Percentiles rank a stretch among this genome's conserved stretches.
Evolutionary conservation across 164 flowering plant species (phyloP).

Genomic region (Vitis labrusca): DNA sequence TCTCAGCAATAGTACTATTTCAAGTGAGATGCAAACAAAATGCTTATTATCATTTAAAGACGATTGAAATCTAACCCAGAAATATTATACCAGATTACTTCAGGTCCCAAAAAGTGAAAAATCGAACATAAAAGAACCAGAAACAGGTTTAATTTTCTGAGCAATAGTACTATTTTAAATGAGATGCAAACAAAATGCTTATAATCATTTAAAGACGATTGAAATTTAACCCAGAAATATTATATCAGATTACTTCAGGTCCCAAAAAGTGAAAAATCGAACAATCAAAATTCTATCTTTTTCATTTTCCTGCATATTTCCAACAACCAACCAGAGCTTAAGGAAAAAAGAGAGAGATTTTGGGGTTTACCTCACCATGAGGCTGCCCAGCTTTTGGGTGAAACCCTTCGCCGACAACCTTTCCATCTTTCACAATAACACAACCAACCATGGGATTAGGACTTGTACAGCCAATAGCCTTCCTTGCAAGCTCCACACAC

Average conservation of each 20-base stretch:
- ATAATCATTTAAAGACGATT: too few species aligned
- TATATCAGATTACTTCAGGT: not conserved
- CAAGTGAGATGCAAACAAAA: too few species aligned
- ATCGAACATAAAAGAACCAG: not conserved
- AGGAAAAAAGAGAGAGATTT: not conserved
- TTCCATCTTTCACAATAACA: conserved; percentile 87
- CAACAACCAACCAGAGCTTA: not conserved
- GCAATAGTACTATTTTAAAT: too few species aligned
- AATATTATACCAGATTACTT: not conserved
- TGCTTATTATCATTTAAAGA: too few species aligned
- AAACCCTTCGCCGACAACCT: conserved; percentile 89
- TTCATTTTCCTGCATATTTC: not conserved
- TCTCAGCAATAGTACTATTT: too few species aligned
- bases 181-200: too few species aligned
- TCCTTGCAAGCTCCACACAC: conserved; percentile 75
- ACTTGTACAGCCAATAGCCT: conserved; percentile 77
- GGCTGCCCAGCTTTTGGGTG: conserved; percentile 99
- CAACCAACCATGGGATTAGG: conserved; percentile 99
- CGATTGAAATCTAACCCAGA: too few species aligned
- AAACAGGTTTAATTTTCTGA: too few species aligned
- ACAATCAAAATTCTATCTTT: not conserved
- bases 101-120: not conserved
- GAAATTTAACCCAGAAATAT: too few species aligned
- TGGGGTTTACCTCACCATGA: conserved; percentile 78
- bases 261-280: not conserved